Percentiles rank a stretch among this genome's conserved stretches.
Evolutionary conservation across 306 rosid genomes (phyloP).

Genomic region (Leucaena leucocephala): DNA sequence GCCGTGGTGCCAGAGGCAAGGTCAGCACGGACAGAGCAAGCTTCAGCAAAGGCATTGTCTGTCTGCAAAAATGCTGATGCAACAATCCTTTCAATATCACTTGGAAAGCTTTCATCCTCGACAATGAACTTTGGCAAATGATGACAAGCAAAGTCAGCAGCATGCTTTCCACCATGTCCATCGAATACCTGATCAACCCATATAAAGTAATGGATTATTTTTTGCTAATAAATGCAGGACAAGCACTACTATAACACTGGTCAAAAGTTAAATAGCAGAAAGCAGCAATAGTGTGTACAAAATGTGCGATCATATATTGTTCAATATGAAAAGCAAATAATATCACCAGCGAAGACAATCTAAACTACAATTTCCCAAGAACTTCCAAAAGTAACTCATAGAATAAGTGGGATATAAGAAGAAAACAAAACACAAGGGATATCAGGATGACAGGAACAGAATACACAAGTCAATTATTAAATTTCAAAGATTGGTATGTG

Average conservation of each 20-base stretch:
- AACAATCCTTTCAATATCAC: constrained; percentile 67
- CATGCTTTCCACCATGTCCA: constrained; percentile 97
- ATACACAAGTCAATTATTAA: background rate
- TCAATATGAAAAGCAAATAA: background rate
- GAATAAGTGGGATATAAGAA: background rate
- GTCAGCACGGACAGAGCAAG: constrained; percentile 69
- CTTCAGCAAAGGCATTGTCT: constrained; percentile 80
- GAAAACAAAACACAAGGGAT: constrained; percentile 4
- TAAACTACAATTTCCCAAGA: background rate
- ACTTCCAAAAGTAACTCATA: constrained; percentile 3
- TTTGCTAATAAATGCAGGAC: constrained; percentile 37
- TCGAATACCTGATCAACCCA: constrained; percentile 71
- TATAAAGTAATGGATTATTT: constrained; percentile 25
- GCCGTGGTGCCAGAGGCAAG: constrained; percentile 96
- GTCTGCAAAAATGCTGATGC: constrained; percentile 80
- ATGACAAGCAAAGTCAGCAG: constrained; percentile 79
- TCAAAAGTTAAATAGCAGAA: background rate
- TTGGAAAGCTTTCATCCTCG: constrained; percentile 67
- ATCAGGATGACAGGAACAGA: background rate
- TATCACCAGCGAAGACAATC: background rate
- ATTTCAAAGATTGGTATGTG: background rate
- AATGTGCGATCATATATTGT: background rate
- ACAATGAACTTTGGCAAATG: constrained; percentile 73
- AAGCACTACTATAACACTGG: background rate
- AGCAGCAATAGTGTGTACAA: background rate